Evolutionary conservation across 805 yeast species (phyloP), one percentile per base, ranked within the genome.

Genomic region (Yarrowia sp.): DNA sequence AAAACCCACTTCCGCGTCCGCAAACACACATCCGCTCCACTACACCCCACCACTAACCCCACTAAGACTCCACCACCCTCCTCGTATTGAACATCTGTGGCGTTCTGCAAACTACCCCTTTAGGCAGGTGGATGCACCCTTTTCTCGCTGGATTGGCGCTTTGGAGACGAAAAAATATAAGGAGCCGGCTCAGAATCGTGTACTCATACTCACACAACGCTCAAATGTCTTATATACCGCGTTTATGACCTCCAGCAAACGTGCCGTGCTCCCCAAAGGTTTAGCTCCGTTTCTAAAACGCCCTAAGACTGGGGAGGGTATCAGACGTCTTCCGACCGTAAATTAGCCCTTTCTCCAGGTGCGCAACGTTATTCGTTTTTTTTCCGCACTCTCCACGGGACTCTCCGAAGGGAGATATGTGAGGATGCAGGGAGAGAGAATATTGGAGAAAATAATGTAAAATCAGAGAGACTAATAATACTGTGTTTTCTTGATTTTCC

Each of bases 41-140:
- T 26, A 26, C 32, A 5, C 32, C 32, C 32, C 32, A 26, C 32
- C 32, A 26, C 32, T 26, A 5, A 26, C 32, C 19, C 4, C 32
- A 26, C 32, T 26, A 26, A 5, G 7, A 26, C 32, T 26, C 32
- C 14, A 8, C 49, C 16, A 14, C n/a, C 15, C 22, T n/a, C 8
- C 43, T 53, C 59, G 45, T 53, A 53, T 53, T 40, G 35, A 10
- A 4, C 58, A 38, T 53, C 43, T 53, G 43, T 38, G 58, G 45
- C 45, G 59, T 38, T 14, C 16, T 19, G 59, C 59, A 14, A 14
- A 22, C 19, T 53, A 4, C 45, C 59, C 32, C 5, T 19, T 38
- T 38, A 53, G 59, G 59, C 45, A 53, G 59, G 59, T 53, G 35
- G 36, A 53, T 22, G 16, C 59, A 19, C 45, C 58, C 16, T 19